Evolutionary conservation across 305 asterid genomes (phyloP).

Genomic region (Fraxinus angustifolia): DNA sequence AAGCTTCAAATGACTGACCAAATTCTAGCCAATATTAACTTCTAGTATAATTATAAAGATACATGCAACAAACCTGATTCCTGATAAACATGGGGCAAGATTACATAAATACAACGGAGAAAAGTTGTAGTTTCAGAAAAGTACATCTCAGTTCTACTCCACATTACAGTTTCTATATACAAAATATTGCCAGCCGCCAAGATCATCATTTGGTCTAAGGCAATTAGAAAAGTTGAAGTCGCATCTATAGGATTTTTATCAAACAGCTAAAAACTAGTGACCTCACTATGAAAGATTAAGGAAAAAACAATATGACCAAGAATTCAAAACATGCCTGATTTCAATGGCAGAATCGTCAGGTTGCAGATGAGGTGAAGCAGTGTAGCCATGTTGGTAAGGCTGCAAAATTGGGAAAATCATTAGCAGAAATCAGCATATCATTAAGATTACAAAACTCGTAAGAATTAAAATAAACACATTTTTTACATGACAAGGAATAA

Average conservation of each 20-base stretch:
- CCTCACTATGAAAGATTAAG: neutral
- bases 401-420: constrained; percentile 17
- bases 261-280: neutral
- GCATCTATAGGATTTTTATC: neutral
- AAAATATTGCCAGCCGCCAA: neutral
- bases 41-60: neutral
- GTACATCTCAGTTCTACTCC: neutral
- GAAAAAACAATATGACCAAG: constrained; percentile 1
- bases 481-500: neutral
- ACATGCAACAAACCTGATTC: neutral
- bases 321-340: constrained; percentile 30
- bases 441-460: neutral
- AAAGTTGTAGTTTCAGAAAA: neutral
- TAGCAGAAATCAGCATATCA: neutral
- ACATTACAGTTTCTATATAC: neutral
- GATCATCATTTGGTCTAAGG: neutral
- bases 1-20: neutral
- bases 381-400: constrained; percentile 53
- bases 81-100: neutral
- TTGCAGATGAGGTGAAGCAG: constrained; percentile 39
- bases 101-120: neutral
- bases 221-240: neutral
- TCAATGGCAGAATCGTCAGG: constrained; percentile 41
- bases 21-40: neutral
- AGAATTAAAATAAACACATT: neutral